Evolutionary conservation across 495 filamentous ascomycete species (phyloP).

Genomic region (Massariosphaeria phaeospora): DNA sequence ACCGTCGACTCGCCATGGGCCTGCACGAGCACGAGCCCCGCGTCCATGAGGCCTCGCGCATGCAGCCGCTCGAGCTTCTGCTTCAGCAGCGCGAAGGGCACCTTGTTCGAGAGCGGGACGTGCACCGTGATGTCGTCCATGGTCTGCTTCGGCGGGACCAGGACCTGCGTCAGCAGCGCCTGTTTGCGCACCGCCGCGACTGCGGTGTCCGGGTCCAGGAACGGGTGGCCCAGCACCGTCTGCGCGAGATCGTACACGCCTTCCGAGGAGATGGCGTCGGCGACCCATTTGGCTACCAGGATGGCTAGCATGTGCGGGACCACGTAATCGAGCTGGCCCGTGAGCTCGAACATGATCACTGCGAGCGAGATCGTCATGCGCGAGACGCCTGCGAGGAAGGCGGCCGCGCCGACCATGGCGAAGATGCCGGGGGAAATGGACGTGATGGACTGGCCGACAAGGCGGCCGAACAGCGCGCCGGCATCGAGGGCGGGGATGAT

Average conservation of each 20-base stretch:
- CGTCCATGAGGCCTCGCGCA: slow-evolving; percentile 51
- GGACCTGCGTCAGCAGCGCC: slow-evolving; percentile 42
- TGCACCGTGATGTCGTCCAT: slow-evolving; percentile 54
- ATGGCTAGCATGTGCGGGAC: slow-evolving; percentile 57
- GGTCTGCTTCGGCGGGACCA: slow-evolving; percentile 50
- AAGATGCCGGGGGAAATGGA: slow-evolving; percentile 54
- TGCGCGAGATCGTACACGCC: slow-evolving; percentile 55
- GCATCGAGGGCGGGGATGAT: slow-evolving; percentile 57
- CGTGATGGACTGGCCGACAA: slow-evolving; percentile 49
- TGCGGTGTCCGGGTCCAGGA: slow-evolving; percentile 50
- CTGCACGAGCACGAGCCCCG: slow-evolving; percentile 53
- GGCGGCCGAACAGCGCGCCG: slow-evolving; percentile 53
- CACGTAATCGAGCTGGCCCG: slow-evolving; percentile 45
- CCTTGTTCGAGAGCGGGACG: slow-evolving; percentile 44
- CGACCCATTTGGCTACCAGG: slow-evolving; percentile 55
- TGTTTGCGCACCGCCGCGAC: slow-evolving; percentile 41
- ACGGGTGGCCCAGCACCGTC: slow-evolving; percentile 53
- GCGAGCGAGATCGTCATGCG: slow-evolving; percentile 55
- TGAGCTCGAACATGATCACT: slow-evolving; percentile 56
- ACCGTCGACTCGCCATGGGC: slow-evolving; percentile 8
- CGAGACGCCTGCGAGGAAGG: slow-evolving; percentile 55
- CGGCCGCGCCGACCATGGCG: slow-evolving; percentile 57
- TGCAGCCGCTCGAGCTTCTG: slow-evolving; percentile 47
- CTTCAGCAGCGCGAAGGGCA: slow-evolving; percentile 42
- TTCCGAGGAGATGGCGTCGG: slow-evolving; percentile 50